Base-by-base conservation (phyloP, 805 yeast species). In the Candida qinlingensis region DNA sequence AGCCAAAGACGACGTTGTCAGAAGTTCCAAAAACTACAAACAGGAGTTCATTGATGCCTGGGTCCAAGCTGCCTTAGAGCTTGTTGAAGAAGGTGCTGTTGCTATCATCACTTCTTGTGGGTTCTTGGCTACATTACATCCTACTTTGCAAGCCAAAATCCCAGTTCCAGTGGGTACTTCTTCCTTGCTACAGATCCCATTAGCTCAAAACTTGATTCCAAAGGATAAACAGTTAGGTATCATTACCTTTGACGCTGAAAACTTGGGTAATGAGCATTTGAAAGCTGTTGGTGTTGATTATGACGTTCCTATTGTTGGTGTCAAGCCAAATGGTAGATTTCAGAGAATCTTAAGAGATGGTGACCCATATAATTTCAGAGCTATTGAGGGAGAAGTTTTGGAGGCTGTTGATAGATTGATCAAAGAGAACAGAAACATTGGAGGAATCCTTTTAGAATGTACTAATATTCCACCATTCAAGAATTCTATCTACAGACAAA, bases 41-140 rank as follows among this genome's bases (percentile, higher is more conserved):
- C 57, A 57, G 5, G 61, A 58, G 34, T 60, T 62, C 48, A 46
- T 66, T 1, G 55, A 65, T 34, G 47, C 53, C 3, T 65, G 62
- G 57, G 53, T 61, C 28, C 52, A 54, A 11, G 65, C 64, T n/a
- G 63, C 65, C 29, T 39, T 55, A 19, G 55, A 55, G 26, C 45
- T 66, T 7, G 60, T 60, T 12, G 57, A 56, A 1, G 54, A 59
- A 39, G 72, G 72, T 10, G 69, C 69, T 3, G 52, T 64, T 46
- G 70, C 69, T 13, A 51, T 66, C 6, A 59, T 65, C 25, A 65
- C 71, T 4, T 63, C 69, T 4, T 68, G 71, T 54, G 71, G 71
- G 12, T 68, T 67, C 48, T 53, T 68, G 7, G 67, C 70, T 2
- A 62, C 63, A 7, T 38, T 62, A 9, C 71, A 68, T 35, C 47